A percentile compares a stretch with the other conserved stretches of the same genome.
These are phyloP conservation scores for Candida germanica DNA, from an alignment of 805 yeast genomes.

Conservation along the genomic window DNA sequence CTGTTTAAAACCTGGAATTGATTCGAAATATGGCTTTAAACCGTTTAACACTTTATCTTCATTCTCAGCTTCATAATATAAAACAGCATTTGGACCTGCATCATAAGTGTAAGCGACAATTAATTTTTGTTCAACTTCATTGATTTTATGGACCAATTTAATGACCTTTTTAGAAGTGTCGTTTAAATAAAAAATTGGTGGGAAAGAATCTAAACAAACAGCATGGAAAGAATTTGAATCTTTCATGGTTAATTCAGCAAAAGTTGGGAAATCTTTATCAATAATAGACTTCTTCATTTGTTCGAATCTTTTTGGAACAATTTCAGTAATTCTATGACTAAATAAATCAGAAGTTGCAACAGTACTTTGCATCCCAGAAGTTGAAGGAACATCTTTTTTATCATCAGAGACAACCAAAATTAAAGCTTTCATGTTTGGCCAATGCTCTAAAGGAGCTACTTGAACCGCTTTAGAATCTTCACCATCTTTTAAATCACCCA, in stretches of 20 bases:
- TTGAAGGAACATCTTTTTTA: conserved; percentile 92
- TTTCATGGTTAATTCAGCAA: conserved; percentile 90
- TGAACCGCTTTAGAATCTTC: conserved; percentile 92
- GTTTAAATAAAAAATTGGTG: conserved; percentile 92
- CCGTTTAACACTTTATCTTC: conserved; percentile 73
- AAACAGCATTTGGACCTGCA: conserved; percentile 98
- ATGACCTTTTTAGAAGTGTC: conserved; percentile 85
- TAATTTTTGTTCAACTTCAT: conserved; percentile 58
- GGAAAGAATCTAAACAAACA: conserved; percentile 91
- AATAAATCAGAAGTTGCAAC: conserved; percentile 87
- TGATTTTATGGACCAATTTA: conserved; percentile 73
- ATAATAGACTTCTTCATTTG: conserved; percentile 78
- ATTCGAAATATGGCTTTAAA: conserved; percentile 55
- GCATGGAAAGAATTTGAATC: conserved; percentile 98
- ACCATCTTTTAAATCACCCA: conserved; percentile 80
- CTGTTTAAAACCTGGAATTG: conserved; percentile 68
- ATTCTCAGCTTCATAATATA: conserved; percentile 77
- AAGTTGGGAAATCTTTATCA: conserved; percentile 69
- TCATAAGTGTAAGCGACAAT: conserved; percentile 97
- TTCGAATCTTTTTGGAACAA: conserved; percentile 83
- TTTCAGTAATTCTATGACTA: conserved; percentile 68
- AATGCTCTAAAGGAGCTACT: conserved; percentile 77
- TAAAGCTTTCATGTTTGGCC: conserved; percentile 93
- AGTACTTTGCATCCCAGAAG: conserved; percentile 95
- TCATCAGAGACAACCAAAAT: conserved; percentile 89